Conservation (phyloP, 2,329 filamentous ascomycete species). For the Arthroderma uncinatum region DNA sequence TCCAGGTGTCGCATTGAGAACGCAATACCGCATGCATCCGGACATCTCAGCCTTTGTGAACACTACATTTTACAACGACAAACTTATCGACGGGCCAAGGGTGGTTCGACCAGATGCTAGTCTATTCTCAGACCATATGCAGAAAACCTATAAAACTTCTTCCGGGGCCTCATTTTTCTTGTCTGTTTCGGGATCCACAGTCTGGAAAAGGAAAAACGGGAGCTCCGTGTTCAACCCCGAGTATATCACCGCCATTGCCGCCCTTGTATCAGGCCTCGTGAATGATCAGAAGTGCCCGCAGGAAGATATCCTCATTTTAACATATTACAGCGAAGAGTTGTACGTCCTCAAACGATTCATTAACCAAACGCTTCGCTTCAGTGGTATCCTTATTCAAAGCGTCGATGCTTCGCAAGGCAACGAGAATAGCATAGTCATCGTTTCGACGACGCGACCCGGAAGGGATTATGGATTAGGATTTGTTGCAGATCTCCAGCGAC, state of each 20-base stretch:
- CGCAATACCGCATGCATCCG: too few species aligned
- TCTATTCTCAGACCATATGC: not conserved
- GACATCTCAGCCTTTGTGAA: too few species aligned
- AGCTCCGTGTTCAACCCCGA: not conserved
- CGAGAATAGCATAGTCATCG: not conserved
- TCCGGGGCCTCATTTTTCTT: constrained; percentile 1
- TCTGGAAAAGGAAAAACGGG: not conserved
- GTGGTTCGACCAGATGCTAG: too few species aligned
- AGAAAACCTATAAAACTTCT: not conserved
- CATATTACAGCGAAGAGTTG: constrained; percentile 1
- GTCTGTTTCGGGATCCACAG: not conserved
- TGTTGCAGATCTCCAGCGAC: not conserved
- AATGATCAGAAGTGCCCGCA: not conserved
- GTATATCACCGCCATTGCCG: not conserved
- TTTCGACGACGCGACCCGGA: not conserved
- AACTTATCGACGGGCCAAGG: too few species aligned
- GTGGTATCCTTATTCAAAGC: not conserved
- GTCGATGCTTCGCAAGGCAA: not conserved
- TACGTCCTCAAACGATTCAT: not conserved
- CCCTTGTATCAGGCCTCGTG: not conserved
- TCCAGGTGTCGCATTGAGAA: too few species aligned
- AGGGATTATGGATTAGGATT: not conserved
- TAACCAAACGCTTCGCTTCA: not conserved
- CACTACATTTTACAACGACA: too few species aligned
- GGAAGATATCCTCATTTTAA: not conserved